A percentile compares a stretch with the other conserved stretches of the same genome.
Evolutionary conservation across 192 early-diverging fungal species (phyloP).

Genomic region (Obelidium mucronatum): DNA sequence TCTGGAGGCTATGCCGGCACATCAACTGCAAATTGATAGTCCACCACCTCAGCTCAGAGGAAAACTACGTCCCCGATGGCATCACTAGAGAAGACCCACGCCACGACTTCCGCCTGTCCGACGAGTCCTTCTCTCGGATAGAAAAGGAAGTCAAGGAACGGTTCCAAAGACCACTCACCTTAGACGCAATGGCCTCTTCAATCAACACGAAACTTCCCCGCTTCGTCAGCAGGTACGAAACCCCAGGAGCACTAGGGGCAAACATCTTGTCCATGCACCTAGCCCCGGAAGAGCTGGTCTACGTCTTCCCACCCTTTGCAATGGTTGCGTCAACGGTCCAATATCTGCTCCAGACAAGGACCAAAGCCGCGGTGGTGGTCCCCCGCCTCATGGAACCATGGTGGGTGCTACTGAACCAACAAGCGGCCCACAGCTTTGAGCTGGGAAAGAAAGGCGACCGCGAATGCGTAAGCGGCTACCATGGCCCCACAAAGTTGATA

Average conservation of each 20-base stretch:
- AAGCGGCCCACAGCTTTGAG: not conserved
- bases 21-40: conserved; percentile 6
- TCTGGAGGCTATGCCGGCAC: not conserved
- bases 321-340: not conserved
- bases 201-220: not conserved
- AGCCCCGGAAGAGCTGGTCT: not conserved
- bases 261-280: not conserved
- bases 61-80: not conserved
- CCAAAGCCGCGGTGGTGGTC: not conserved
- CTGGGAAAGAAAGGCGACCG: not conserved
- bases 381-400: not conserved
- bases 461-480: not conserved
- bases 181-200: not conserved
- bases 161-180: not conserved
- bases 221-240: not conserved
- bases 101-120: not conserved
- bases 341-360: not conserved
- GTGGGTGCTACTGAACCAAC: not conserved
- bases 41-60: not conserved
- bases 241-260: not conserved
- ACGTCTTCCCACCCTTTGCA: not conserved
- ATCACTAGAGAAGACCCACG: conserved; percentile 6
- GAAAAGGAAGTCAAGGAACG: not conserved
- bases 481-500: not conserved
- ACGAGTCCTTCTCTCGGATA: not conserved